phyloP scores from a whole-genome alignment of 2,329 filamentous ascomycete genomes.

The Rosellinia necatrix region DNA sequence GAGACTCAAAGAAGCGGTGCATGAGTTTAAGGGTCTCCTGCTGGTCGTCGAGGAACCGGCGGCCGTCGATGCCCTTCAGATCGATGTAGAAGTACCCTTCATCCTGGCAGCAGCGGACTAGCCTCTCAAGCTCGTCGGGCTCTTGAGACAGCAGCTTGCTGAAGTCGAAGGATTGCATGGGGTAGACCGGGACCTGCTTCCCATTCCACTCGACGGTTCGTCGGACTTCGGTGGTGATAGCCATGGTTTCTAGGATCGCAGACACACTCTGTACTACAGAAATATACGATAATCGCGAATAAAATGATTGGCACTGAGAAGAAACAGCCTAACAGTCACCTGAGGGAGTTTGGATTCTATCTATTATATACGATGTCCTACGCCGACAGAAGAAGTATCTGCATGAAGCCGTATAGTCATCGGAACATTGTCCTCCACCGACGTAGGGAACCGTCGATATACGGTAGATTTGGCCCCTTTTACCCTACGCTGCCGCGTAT shows the following conservation, averaged over 20 bases:
- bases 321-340: background rate
- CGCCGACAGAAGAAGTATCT: background rate
- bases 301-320: background rate
- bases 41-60: constrained; percentile 56
- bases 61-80: constrained; percentile 56
- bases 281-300: constrained; percentile 1
- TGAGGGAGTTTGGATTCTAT: constrained; percentile 2
- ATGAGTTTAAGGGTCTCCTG: constrained; percentile 58
- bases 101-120: constrained; percentile 53
- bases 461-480: constrained; percentile 23
- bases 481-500: constrained; percentile 30
- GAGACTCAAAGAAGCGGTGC: constrained; percentile 59
- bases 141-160: constrained; percentile 58
- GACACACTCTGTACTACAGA: constrained; percentile 3
- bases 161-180: constrained; percentile 58
- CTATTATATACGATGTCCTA: constrained; percentile 4
- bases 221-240: constrained; percentile 45
- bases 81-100: constrained; percentile 63
- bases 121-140: constrained; percentile 56
- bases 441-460: constrained; percentile 7
- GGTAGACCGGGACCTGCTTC: constrained; percentile 54
- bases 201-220: constrained; percentile 55
- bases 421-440: constrained; percentile 29
- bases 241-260: constrained; percentile 36
- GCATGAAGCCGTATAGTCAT: constrained; percentile 19